Evolutionary conservation across 352 stramenopile genomes (phyloP).

Genomic region (Phytopythium sindhum): DNA sequence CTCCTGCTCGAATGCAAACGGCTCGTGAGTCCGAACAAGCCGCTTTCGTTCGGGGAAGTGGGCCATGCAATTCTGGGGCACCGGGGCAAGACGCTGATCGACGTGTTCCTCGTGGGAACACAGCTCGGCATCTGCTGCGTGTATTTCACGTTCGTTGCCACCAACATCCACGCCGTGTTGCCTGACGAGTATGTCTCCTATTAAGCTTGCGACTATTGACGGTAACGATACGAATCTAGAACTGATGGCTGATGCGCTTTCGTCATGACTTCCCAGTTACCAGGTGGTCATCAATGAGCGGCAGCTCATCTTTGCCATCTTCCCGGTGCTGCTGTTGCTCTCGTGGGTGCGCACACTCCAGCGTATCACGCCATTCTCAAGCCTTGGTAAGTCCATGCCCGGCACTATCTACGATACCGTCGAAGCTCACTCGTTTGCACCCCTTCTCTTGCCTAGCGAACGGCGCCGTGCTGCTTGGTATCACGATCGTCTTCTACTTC

Average conservation of each 20-base stretch:
- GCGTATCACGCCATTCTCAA: constrained; percentile 73
- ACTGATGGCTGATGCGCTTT: background rate
- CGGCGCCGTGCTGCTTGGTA: constrained; percentile 53
- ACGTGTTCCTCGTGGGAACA: constrained; percentile 76
- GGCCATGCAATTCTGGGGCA: constrained; percentile 52
- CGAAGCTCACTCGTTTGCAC: background rate
- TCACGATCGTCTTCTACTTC: constrained; percentile 84
- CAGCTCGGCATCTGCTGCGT: constrained; percentile 82
- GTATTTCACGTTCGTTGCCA: constrained; percentile 84
- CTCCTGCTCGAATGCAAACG: constrained; percentile 68
- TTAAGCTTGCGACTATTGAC: background rate
- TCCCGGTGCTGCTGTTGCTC: constrained; percentile 60
- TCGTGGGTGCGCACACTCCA: constrained; percentile 76
- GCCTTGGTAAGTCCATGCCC: constrained; percentile 41
- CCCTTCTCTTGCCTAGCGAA: constrained; percentile 36
- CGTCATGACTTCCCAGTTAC: constrained; percentile 22
- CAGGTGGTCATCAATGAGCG: constrained; percentile 63
- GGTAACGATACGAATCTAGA: background rate
- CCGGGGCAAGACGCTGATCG: constrained; percentile 63
- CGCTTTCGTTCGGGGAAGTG: constrained; percentile 77
- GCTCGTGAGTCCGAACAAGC: constrained; percentile 40
- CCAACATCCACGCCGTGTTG: constrained; percentile 75
- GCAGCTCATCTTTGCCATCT: constrained; percentile 75
- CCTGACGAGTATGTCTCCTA: constrained; percentile 35
- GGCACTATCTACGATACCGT: background rate